Evolutionary conservation across 176 grass and related monocot species (phyloP).

Genomic region (Eremochloa ophiuroides): DNA sequence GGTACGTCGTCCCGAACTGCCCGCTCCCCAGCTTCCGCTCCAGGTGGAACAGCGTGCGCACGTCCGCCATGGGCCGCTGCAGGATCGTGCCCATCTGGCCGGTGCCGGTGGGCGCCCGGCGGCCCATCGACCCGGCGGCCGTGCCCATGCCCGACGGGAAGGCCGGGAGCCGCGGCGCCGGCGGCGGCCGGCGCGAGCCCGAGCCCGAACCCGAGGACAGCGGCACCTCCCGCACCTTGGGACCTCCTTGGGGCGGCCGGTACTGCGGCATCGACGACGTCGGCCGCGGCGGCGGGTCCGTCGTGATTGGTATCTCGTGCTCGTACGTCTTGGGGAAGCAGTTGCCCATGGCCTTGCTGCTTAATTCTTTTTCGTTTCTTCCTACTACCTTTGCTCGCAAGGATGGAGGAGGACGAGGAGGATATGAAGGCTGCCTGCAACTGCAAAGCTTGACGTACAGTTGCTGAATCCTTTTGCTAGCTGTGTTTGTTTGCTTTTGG

Average conservation of each 20-base stretch:
- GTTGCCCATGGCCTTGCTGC: conserved; percentile 43
- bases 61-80: conserved; percentile 49
- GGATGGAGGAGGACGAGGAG: not conserved
- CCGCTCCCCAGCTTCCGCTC: conserved; percentile 74
- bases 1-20: conserved; percentile 80
- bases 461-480: not conserved
- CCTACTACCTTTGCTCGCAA: too few species aligned
- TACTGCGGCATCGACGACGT: not conserved
- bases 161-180: not conserved
- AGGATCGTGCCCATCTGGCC: conserved; percentile 29
- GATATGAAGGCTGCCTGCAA: not conserved
- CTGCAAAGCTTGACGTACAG: conserved; percentile 12
- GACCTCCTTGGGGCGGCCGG: not conserved
- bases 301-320: conserved; percentile 55
- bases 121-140: not conserved
- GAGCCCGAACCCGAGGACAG: not conserved
- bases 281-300: not conserved
- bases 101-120: not conserved
- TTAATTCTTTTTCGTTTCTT: not conserved
- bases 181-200: not conserved
- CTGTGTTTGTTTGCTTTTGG: conserved; percentile 26
- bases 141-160: not conserved
- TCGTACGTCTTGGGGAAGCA: conserved; percentile 55
- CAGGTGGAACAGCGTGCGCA: conserved; percentile 48
- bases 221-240: not conserved